These are phyloP conservation scores for Thielaviopsis punctulata DNA, from an alignment of 2,329 filamentous ascomycete genomes.

Conservation along the genomic window DNA sequence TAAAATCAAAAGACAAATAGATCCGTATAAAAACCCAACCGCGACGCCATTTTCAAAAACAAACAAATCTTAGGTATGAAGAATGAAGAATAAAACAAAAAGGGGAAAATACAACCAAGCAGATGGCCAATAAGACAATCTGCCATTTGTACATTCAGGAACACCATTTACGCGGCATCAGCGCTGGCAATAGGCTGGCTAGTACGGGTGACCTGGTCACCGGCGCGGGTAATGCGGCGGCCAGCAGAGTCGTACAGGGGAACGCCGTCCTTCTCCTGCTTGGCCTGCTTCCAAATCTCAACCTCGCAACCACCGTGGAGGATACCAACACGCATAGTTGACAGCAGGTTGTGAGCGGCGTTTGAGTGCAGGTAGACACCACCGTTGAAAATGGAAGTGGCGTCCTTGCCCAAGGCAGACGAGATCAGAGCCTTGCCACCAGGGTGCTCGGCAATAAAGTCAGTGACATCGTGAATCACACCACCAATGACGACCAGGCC, in stretches of 20 bases:
- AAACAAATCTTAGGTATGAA: constrained; percentile 2
- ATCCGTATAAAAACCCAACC: constrained; percentile 2
- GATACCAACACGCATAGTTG: constrained; percentile 75
- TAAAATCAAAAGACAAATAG: background rate
- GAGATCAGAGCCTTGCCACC: constrained; percentile 76
- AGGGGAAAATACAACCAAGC: background rate
- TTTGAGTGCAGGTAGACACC: constrained; percentile 84
- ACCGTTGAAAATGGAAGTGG: constrained; percentile 81
- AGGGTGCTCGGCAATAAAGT: constrained; percentile 81
- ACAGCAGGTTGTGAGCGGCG: constrained; percentile 74
- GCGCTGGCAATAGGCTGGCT: constrained; percentile 64
- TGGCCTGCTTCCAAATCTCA: constrained; percentile 81
- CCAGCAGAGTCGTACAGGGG: constrained; percentile 68
- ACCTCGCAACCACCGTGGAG: constrained; percentile 77
- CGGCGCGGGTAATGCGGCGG: constrained; percentile 70
- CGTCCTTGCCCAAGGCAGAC: constrained; percentile 70
- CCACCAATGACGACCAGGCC: constrained; percentile 63
- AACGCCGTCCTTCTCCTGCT: constrained; percentile 63
- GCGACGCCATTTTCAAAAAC: constrained; percentile 5
- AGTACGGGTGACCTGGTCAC: constrained; percentile 70
- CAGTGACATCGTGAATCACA: constrained; percentile 68
- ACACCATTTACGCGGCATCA: constrained; percentile 49
- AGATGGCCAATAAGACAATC: background rate
- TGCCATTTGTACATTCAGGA: background rate
- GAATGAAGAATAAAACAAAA: background rate